phyloP scores from a whole-genome alignment of 1,284 basidiomycete genomes.

The Somion occarium region DNA sequence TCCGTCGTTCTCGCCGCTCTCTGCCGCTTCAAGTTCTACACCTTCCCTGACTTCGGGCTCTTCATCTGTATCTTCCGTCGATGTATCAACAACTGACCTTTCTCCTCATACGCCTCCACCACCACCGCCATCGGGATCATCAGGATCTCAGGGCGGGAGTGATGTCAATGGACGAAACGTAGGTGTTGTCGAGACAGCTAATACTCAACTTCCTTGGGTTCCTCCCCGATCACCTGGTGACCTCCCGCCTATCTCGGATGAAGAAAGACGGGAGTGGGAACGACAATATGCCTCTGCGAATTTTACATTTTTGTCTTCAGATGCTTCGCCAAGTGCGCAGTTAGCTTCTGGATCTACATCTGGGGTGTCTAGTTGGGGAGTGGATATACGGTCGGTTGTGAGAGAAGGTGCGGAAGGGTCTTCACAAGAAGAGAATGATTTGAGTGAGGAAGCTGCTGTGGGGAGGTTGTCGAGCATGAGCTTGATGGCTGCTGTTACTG shows the following conservation, averaged over 20 bases:
- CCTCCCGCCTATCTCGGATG: not conserved
- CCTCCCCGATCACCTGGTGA: constrained; percentile 1
- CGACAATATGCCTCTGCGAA: not conserved
- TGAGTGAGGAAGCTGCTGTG: constrained; percentile 71
- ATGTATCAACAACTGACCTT: constrained; percentile 1
- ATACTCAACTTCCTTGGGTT: too few species aligned
- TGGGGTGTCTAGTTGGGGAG: constrained; percentile 3
- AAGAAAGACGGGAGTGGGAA: constrained; percentile 2
- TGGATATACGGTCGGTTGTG: not conserved
- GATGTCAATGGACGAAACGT: not conserved
- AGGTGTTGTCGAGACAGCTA: not conserved
- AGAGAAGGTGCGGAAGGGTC: constrained; percentile 9
- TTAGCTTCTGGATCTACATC: not conserved
- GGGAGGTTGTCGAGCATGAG: constrained; percentile 92
- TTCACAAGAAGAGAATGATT: constrained; percentile 29
- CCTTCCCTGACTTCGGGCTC: constrained; percentile 21
- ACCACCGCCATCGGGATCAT: not conserved
- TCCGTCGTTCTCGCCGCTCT: constrained; percentile 14
- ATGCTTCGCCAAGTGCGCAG: not conserved
- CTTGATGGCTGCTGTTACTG: constrained; percentile 82
- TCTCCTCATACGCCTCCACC: constrained; percentile 4
- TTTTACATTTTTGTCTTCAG: not conserved
- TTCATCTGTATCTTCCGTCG: constrained; percentile 11
- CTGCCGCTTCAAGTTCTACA: constrained; percentile 15
- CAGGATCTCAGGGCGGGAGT: not conserved